Percentiles rank a stretch among this genome's conserved stretches.
Evolutionary conservation across 805 yeast genomes (phyloP).

Genomic region (Cyberlindnera euphorbiae): DNA sequence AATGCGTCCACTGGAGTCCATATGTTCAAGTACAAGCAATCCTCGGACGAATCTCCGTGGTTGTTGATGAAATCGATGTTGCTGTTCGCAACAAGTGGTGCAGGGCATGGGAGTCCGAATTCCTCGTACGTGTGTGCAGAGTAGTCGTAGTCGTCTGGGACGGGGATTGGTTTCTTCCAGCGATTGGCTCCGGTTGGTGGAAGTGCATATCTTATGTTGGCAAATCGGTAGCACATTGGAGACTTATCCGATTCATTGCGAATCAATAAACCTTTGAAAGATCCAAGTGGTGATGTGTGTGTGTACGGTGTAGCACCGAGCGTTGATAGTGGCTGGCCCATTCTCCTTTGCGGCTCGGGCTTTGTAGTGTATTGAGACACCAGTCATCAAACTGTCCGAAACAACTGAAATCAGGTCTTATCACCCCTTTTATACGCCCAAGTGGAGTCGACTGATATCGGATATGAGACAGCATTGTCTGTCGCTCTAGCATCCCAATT

Average conservation of each 20-base stretch:
- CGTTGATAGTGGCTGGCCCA: slow-evolving; percentile 12
- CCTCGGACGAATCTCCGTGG: slow-evolving; percentile 23
- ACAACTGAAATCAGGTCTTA: too few species aligned
- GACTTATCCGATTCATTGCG: slow-evolving; percentile 1
- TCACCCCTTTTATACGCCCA: too few species aligned
- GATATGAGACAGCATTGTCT: too few species aligned
- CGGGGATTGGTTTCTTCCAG: slow-evolving; percentile 29
- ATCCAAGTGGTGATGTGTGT: slow-evolving; percentile 3
- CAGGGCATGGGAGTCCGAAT: slow-evolving; percentile 33
- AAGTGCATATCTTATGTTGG: slow-evolving; percentile 31
- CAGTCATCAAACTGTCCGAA: too few species aligned
- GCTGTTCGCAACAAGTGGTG: slow-evolving; percentile 22
- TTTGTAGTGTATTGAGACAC: too few species aligned
- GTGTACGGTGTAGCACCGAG: slow-evolving; percentile 4
- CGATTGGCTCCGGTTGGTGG: slow-evolving; percentile 30
- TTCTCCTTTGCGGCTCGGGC: not conserved
- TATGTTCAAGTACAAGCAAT: slow-evolving; percentile 32
- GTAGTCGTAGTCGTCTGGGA: slow-evolving; percentile 32
- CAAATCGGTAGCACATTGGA: slow-evolving; percentile 16
- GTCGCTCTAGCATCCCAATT: too few species aligned
- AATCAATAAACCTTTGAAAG: slow-evolving; percentile 5
- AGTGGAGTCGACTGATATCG: too few species aligned
- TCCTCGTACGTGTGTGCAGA: slow-evolving; percentile 31
- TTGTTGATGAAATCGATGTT: slow-evolving; percentile 10
- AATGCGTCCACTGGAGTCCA: slow-evolving; percentile 36